Evolutionary conservation across 169 alveolate species (phyloP).

Genomic region (Cryptosporidium sp.): DNA sequence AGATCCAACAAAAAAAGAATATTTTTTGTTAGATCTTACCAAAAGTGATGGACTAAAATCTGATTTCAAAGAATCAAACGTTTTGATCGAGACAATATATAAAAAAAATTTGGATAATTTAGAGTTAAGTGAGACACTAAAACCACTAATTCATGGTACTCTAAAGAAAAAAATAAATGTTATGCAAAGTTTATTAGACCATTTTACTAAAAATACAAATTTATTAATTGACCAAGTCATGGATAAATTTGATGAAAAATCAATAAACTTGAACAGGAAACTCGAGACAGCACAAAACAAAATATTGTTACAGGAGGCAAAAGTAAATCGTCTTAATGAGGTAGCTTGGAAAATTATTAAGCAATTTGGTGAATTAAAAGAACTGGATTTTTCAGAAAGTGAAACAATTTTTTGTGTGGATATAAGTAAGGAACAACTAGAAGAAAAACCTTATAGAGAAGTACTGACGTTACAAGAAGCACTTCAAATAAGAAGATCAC

Average conservation of each 20-base stretch:
- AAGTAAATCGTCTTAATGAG: constrained; percentile 44
- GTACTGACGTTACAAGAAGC: constrained; percentile 64
- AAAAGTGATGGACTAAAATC: neutral
- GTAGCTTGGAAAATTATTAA: constrained; percentile 66
- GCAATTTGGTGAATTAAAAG: constrained; percentile 12
- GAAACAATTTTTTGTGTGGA: neutral
- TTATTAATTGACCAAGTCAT: constrained; percentile 33
- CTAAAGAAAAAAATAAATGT: constrained; percentile 36
- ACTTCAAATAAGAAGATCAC: constrained; percentile 66
- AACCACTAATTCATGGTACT: constrained; percentile 18
- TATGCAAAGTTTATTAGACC: constrained; percentile 47
- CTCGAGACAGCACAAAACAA: constrained; percentile 25
- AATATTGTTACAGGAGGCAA: constrained; percentile 55
- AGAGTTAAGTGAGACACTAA: constrained; percentile 6
- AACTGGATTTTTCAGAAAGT: constrained; percentile 26
- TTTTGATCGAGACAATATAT: neutral
- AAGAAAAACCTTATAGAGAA: constrained; percentile 10
- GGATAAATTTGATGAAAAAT: constrained; percentile 61
- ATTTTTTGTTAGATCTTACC: constrained; percentile 18
- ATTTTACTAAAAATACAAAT: constrained; percentile 53
- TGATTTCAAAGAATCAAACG: neutral
- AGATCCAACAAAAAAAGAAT: constrained; percentile 13
- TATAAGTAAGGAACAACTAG: neutral
- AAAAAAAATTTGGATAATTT: neutral
- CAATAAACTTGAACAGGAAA: constrained; percentile 31